Evolutionary conservation across 2,329 filamentous ascomycete genomes (phyloP), one percentile per base, ranked within the genome.

Genomic region (Calonectria pseudoturangicola): DNA sequence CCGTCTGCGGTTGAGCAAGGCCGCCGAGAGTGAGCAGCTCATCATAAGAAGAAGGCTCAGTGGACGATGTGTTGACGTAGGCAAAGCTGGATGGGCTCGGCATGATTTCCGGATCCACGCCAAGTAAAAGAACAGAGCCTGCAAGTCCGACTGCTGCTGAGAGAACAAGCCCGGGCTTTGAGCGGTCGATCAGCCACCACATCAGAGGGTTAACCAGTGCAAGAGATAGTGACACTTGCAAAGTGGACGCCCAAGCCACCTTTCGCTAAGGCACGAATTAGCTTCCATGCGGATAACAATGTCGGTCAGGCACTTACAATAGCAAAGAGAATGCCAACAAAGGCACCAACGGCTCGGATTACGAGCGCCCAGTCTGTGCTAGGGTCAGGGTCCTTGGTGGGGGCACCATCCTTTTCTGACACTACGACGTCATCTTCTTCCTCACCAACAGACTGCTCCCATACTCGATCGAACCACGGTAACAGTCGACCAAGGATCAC

Each of bases 171-270:
- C 97, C 97, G 0, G 95, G 90, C 77, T 92, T 92, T 58, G 95
- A 97, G 64, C 96, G 94, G 85, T 99, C 97, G 81, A 99, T 94
- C 28, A 98, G 88, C 85, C 98, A 99, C 97, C 97, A 99, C 21
- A 99, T 87, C 12, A 97, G 93, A 1, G 97, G 96, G 82, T 98
- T 98, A 25, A 94, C 95, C 72, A 98, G 91, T 27, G 95, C 94
- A 62, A 99, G 92, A 1, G 96, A 97, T 30, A 97, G 85, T 1
- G 96, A 97, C 25, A 97, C 92, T 84, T 99, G 97, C n/a, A 98
- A 91, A 1, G 95, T 97, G 10, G 96, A 98, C 79, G 96, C 91
- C 97, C 97, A 99, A 1, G 95, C 94, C 12, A 98, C 90, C 83
- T 94, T 95, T 76, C 97, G 93, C 95, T 97, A 56, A 39, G 62